Evolutionary conservation across 805 yeast species (phyloP).

Genomic region (Metschnikowia picachoensis): DNA sequence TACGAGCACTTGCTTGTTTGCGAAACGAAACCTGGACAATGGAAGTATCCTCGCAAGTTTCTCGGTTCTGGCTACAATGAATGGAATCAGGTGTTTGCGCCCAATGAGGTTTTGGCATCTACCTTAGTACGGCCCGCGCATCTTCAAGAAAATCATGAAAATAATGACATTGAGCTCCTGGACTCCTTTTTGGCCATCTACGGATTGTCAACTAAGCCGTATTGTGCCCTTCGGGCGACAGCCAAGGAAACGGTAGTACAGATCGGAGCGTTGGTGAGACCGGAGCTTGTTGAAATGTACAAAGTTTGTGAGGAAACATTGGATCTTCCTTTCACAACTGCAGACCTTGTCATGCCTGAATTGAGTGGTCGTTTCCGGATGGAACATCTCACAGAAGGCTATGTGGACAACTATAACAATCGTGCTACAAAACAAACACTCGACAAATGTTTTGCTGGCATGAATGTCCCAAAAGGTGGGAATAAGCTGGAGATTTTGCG

Average conservation of each 20-base stretch:
- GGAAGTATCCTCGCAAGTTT: conserved; percentile 13
- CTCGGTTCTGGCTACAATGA: conserved; percentile 36
- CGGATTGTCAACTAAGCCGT: conserved; percentile 26
- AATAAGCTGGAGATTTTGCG: conserved; percentile 20
- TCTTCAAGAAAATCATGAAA: conserved; percentile 8
- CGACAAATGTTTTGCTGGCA: conserved; percentile 6
- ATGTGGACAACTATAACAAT: conserved; percentile 38
- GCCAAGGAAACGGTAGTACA: conserved; percentile 25
- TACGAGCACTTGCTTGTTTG: conserved; percentile 22
- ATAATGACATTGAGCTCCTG: conserved; percentile 28
- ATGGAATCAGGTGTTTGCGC: conserved; percentile 40
- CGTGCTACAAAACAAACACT: conserved; percentile 27
- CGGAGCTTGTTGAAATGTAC: conserved; percentile 24
- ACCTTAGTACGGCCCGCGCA: conserved; percentile 44
- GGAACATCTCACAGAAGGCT: conserved; percentile 42
- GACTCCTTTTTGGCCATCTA: conserved; percentile 25
- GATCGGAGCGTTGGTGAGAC: conserved; percentile 27
- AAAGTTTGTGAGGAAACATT: conserved; percentile 8
- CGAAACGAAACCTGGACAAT: conserved; percentile 27
- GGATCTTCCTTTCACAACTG: conserved; percentile 4
- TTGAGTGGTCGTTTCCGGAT: conserved; percentile 42
- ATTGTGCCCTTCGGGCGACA: conserved; percentile 24
- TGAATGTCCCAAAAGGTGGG: no score
- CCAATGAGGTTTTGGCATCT: conserved; percentile 38
- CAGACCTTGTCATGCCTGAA: conserved; percentile 39